These are phyloP conservation scores for Apiospora malaysiana DNA, from an alignment of 2,329 filamentous ascomycete species.

Conservation along the genomic window DNA sequence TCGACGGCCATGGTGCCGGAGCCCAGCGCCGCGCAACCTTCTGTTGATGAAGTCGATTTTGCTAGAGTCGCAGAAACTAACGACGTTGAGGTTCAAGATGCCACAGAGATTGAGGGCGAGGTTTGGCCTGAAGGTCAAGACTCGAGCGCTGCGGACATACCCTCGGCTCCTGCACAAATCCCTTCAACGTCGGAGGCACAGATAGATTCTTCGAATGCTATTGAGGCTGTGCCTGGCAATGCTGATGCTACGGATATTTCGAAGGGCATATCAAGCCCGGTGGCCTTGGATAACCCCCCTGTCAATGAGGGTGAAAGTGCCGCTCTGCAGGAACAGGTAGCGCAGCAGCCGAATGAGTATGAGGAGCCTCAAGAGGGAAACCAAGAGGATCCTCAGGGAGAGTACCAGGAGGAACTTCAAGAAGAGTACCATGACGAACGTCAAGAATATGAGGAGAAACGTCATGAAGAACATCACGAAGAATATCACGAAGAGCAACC, in stretches of 20 bases:
- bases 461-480: not conserved
- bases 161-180: not conserved
- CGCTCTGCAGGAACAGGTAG: not conserved
- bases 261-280: not conserved
- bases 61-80: slow-evolving; percentile 5
- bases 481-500: not conserved
- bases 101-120: not conserved
- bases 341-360: not conserved
- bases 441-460: not conserved
- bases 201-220: not conserved
- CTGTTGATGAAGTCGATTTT: slow-evolving; percentile 25
- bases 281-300: not conserved
- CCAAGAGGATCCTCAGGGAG: not conserved
- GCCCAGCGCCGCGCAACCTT: slow-evolving; percentile 24
- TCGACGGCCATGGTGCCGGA: slow-evolving; percentile 22
- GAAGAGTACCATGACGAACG: not conserved
- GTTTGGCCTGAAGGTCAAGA: slow-evolving; percentile 8
- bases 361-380: not conserved
- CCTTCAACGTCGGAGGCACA: not conserved
- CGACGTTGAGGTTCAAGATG: slow-evolving; percentile 22
- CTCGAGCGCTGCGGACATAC: not conserved
- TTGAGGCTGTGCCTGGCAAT: not conserved
- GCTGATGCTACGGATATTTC: not conserved
- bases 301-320: not conserved
- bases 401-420: not conserved